Percentiles rank a stretch among this genome's conserved stretches.
These are phyloP conservation scores for Daldinia caldariorum DNA, from an alignment of 495 filamentous ascomycete genomes.

Conservation along the genomic window DNA sequence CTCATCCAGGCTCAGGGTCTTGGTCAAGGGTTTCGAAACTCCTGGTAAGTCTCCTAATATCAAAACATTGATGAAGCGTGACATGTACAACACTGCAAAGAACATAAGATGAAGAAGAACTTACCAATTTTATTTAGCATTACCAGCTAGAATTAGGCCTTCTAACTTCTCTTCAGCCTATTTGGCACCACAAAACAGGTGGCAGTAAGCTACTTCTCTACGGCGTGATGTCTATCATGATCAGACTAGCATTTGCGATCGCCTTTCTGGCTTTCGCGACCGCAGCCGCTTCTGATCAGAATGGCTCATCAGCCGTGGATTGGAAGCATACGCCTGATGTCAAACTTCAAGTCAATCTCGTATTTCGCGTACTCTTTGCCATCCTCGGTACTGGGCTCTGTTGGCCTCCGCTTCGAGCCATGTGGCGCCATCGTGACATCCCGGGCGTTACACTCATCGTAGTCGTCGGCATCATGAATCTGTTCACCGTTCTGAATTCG, in stretches of 20 bases:
- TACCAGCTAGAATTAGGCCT: background rate
- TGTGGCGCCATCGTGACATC: conserved; percentile 68
- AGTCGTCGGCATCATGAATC: conserved; percentile 71
- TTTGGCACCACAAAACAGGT: background rate
- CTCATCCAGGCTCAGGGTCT: background rate
- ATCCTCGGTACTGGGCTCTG: conserved; percentile 65
- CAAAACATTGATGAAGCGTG: background rate
- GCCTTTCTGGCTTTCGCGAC: background rate
- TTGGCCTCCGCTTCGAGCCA: conserved; percentile 64
- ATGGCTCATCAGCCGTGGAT: background rate
- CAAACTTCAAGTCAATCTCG: conserved; percentile 24
- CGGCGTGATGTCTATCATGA: background rate
- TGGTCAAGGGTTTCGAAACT: background rate
- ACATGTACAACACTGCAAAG: background rate
- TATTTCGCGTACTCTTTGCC: conserved; percentile 62
- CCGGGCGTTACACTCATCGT: conserved; percentile 69
- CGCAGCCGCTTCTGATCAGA: background rate
- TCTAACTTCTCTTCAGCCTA: background rate
- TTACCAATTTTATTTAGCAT: background rate
- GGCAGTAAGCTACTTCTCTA: background rate
- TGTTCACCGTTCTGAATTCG: conserved; percentile 77
- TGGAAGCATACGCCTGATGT: background rate
- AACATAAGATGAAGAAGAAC: background rate
- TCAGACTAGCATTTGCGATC: background rate
- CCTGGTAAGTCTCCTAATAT: background rate